A percentile compares a stretch with the other conserved stretches of the same genome.
phyloP scores from a whole-genome alignment of 768 basidiomycete species.

The Leccinum variicolor region DNA sequence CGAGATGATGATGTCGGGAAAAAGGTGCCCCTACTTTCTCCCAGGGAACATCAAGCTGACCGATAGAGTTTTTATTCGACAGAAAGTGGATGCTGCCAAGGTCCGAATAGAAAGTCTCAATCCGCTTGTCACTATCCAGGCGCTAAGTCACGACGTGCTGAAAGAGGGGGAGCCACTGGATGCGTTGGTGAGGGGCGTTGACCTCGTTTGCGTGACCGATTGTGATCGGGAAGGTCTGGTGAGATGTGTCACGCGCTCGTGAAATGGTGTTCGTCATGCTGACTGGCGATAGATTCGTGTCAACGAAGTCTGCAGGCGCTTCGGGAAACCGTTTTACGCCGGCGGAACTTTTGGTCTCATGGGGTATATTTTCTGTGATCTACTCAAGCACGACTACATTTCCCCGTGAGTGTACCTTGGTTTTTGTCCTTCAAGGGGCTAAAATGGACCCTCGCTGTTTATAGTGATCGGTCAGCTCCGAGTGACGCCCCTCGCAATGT shows the following conservation, averaged over 20 bases:
- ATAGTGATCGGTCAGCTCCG: conserved; percentile 60
- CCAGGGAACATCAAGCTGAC: conserved; percentile 40
- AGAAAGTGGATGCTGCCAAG: conserved; percentile 87
- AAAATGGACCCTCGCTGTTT: conserved; percentile 7
- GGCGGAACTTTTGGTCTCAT: conserved; percentile 87
- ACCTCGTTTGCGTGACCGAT: conserved; percentile 89
- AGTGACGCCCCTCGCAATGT: conserved; percentile 58
- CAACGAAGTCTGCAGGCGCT: conserved; percentile 75
- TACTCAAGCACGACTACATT: conserved; percentile 84
- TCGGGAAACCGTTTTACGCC: conserved; percentile 81
- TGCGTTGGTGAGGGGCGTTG: conserved; percentile 59
- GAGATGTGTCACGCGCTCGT: conserved; percentile 30
- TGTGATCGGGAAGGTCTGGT: conserved; percentile 68
- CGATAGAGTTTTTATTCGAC: conserved; percentile 16
- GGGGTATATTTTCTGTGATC: conserved; percentile 94
- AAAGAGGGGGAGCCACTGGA: conserved; percentile 54
- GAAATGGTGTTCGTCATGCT: not conserved
- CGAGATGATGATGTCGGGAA: conserved; percentile 89
- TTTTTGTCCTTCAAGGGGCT: conserved; percentile 5
- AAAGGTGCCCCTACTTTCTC: conserved; percentile 51
- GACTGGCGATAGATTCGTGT: conserved; percentile 48
- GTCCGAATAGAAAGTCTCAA: conserved; percentile 86
- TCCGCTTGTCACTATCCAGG: conserved; percentile 83
- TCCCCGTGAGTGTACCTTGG: conserved; percentile 59
- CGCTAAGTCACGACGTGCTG: conserved; percentile 48